Percentiles rank a stretch among this genome's conserved stretches.
Conservation (phyloP, 805 yeast genomes). For the Sugiyamaella mastotermitis region DNA sequence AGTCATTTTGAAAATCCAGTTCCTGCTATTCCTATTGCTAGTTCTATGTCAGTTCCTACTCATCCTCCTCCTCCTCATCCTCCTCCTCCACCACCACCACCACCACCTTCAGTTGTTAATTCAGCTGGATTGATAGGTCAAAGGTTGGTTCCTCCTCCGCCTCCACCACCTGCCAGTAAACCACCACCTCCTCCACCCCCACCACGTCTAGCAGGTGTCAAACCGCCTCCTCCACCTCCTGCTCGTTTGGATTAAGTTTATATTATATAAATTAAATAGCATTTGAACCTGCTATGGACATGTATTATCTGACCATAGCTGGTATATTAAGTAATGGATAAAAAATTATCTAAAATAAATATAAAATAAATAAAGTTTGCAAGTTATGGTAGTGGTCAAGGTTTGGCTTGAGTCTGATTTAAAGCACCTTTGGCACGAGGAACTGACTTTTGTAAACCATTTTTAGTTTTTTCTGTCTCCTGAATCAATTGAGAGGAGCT, state of each 20-base stretch:
- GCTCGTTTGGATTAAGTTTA: too few relatives aligned
- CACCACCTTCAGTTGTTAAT: constrained; percentile 2
- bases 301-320: too few relatives aligned
- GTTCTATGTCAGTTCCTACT: neutral
- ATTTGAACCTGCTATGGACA: too few relatives aligned
- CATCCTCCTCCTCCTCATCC: constrained; percentile 6
- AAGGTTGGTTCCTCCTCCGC: neutral
- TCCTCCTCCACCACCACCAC: constrained; percentile 7
- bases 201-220: constrained; percentile 3
- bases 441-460: constrained; percentile 6
- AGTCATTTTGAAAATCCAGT: neutral
- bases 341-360: too few relatives aligned
- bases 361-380: too few relatives aligned
- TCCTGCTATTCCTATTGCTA: neutral
- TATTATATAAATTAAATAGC: too few relatives aligned
- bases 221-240: constrained; percentile 2
- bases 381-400: too few relatives aligned
- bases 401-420: constrained; percentile 9
- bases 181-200: constrained; percentile 10
- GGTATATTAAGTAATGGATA: too few relatives aligned
- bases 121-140: too few relatives aligned
- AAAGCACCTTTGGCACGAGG: constrained; percentile 16
- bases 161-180: neutral
- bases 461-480: constrained; percentile 6
- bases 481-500: constrained; percentile 1